These are phyloP conservation scores for Solanum pennellii DNA, from an alignment of 257 asterid genomes.

Conservation along the genomic window DNA sequence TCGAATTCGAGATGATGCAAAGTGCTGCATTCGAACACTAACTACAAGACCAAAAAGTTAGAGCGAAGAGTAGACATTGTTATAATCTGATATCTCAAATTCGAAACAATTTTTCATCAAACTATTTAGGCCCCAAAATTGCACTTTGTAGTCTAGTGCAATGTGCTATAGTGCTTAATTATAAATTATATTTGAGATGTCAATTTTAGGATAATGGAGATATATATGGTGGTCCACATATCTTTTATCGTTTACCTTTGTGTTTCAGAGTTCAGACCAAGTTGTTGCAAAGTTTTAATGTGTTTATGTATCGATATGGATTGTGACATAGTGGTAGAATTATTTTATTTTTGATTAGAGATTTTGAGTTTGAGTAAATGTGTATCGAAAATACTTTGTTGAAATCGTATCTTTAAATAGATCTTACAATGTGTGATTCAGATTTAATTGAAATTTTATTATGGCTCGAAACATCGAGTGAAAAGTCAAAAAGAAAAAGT, in stretches of 20 bases:
- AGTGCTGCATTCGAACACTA: too few relatives aligned
- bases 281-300: not conserved
- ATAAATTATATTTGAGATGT: not conserved
- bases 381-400: rapidly evolving
- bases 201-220: not conserved
- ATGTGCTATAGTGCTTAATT: not conserved
- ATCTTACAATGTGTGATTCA: rapidly evolving
- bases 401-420: rapidly evolving
- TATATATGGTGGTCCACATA: not conserved
- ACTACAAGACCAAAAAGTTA: too few relatives aligned
- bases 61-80: rapidly evolving
- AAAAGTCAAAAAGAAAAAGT: rapidly evolving
- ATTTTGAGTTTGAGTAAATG: rapidly evolving
- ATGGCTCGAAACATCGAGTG: rapidly evolving
- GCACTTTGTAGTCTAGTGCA: not conserved
- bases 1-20: not conserved
- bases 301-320: rapidly evolving
- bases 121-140: too few relatives aligned
- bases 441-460: too few relatives aligned
- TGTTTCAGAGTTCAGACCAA: not conserved
- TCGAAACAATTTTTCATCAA: rapidly evolving
- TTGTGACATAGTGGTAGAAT: rapidly evolving
- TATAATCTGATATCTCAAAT: too few relatives aligned
- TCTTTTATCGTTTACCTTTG: not conserved
- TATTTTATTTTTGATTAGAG: too few relatives aligned